A percentile compares a stretch with the other conserved stretches of the same genome.
phyloP scores from a whole-genome alignment of 2,329 filamentous ascomycete genomes.

The Cladophialophora immunda region DNA sequence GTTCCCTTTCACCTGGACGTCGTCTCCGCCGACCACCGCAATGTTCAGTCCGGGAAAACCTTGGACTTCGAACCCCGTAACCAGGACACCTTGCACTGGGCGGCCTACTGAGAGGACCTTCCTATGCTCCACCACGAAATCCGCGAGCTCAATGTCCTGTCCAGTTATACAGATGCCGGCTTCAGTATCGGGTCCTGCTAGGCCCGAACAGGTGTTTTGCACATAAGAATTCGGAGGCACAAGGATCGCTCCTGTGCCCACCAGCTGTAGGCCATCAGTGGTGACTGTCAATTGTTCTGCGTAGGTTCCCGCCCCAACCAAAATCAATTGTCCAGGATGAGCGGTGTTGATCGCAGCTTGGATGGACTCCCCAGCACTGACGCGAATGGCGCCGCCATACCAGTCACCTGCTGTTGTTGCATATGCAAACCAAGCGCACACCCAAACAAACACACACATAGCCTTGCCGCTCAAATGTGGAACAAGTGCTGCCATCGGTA shows the following conservation, averaged over 20 bases:
- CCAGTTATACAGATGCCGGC: slow-evolving; percentile 35
- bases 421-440: neutral
- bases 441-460: neutral
- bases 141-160: slow-evolving; percentile 26
- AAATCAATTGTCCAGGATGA: slow-evolving; percentile 26
- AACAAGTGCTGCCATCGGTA: neutral
- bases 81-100: slow-evolving; percentile 27
- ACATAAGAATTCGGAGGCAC: slow-evolving; percentile 24
- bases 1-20: slow-evolving; percentile 24
- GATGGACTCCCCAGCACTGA: slow-evolving; percentile 31
- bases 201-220: slow-evolving; percentile 30
- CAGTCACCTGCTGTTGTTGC: neutral
- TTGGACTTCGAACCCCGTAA: slow-evolving; percentile 31
- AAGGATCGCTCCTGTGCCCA: slow-evolving; percentile 32
- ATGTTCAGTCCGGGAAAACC: slow-evolving; percentile 31
- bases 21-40: slow-evolving; percentile 31
- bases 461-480: neutral
- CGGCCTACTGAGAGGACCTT: slow-evolving; percentile 31
- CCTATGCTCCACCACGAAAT: slow-evolving; percentile 30
- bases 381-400: slow-evolving; percentile 24
- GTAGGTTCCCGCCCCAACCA: slow-evolving; percentile 35
- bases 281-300: slow-evolving; percentile 33
- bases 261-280: slow-evolving; percentile 22
- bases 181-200: slow-evolving; percentile 29
- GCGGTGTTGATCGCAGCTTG: slow-evolving; percentile 32